A percentile compares a stretch with the other conserved stretches of the same genome.
Conservation (phyloP, 768 basidiomycete species). For the Lentinula detonsa region DNA sequence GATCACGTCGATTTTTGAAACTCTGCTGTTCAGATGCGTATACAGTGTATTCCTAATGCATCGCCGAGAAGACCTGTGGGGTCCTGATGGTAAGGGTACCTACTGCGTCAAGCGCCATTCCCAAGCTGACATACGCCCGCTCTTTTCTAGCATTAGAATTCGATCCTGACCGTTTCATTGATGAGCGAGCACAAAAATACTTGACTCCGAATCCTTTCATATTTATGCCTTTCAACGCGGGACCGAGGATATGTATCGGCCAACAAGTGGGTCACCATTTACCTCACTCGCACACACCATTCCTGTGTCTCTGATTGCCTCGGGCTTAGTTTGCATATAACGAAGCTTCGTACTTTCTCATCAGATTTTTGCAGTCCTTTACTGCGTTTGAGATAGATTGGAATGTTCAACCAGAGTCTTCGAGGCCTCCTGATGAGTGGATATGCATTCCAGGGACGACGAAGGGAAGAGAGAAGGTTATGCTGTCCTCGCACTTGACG, state of each 20-base stretch:
- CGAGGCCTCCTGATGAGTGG: constrained; percentile 43
- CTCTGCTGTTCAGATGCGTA: constrained; percentile 19
- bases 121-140: neutral
- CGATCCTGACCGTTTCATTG: constrained; percentile 65
- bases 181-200: constrained; percentile 51
- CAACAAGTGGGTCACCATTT: constrained; percentile 24
- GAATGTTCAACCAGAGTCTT: constrained; percentile 36
- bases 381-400: constrained; percentile 35
- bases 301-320: neutral
- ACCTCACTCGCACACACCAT: too few relatives aligned
- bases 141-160: constrained; percentile 39
- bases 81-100: constrained; percentile 47
- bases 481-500: constrained; percentile 46
- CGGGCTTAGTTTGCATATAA: constrained; percentile 50
- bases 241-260: constrained; percentile 44
- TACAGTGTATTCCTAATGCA: constrained; percentile 58
- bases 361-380: constrained; percentile 53
- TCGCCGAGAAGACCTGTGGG: constrained; percentile 57
- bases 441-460: constrained; percentile 21
- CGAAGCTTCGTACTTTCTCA: constrained; percentile 58
- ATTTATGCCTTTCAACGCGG: constrained; percentile 49
- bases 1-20: neutral
- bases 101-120: too few relatives aligned
- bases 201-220: constrained; percentile 47
- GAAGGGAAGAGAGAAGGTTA: constrained; percentile 40